Percentiles rank a stretch among this genome's conserved stretches.
Conservation (phyloP, 371 early-diverging fungal genomes). For the Mortierella sp. region DNA sequence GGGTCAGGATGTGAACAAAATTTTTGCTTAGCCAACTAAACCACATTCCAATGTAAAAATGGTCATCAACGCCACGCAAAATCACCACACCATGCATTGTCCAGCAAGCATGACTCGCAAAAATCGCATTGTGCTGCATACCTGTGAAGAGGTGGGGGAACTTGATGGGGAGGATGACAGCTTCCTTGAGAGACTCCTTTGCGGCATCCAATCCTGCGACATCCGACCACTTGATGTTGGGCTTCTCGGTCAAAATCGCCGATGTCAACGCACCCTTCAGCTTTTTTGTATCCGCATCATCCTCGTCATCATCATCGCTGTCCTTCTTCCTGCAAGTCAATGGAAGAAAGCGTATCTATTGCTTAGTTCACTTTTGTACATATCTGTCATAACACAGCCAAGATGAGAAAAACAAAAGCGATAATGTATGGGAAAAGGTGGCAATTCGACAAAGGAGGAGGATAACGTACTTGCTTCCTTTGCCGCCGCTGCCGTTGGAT, state of each 20-base stretch:
- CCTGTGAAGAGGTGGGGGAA: constrained; percentile 97
- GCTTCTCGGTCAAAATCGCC: constrained; percentile 95
- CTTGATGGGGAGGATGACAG: constrained; percentile 98
- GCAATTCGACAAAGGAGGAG: not conserved
- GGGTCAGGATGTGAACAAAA: not conserved
- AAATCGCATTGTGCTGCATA: constrained; percentile 11
- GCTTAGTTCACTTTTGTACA: not conserved
- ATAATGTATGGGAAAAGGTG: not conserved
- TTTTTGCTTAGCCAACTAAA: not conserved
- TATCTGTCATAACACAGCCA: no score
- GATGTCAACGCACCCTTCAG: constrained; percentile 77
- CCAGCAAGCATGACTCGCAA: not conserved
- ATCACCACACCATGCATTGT: not conserved
- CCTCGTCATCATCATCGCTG: constrained; percentile 72
- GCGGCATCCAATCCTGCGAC: constrained; percentile 98
- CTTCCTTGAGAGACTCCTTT: constrained; percentile 98
- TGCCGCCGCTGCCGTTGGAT: constrained; percentile 58
- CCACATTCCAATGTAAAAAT: constrained; percentile 2
- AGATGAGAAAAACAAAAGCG: not conserved
- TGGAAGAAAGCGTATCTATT: not conserved
- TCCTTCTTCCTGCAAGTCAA: constrained; percentile 59
- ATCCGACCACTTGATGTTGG: constrained; percentile 97
- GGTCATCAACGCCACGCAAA: not conserved
- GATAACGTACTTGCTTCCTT: constrained; percentile 59
- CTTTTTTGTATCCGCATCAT: constrained; percentile 94